Conservation (phyloP, 495 filamentous ascomycete genomes). For the Annulohypoxylon stygium region DNA sequence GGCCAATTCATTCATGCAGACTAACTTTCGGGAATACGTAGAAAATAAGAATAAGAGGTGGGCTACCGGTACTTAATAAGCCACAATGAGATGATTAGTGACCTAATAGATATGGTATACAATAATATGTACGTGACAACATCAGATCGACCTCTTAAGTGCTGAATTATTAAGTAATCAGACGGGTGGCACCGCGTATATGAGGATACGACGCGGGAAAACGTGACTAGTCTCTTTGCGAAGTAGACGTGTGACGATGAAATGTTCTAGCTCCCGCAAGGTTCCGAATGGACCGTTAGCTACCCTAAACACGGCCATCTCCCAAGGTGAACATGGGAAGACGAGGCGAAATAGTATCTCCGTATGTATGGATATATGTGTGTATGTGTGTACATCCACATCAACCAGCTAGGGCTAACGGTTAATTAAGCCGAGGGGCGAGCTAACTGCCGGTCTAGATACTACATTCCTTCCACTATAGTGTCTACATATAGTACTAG, state of each 20-base stretch:
- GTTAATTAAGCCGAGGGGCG: constrained; percentile 33
- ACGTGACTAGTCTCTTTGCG: constrained; percentile 12
- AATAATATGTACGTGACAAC: constrained; percentile 11
- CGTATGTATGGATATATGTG: background rate
- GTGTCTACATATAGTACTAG: background rate
- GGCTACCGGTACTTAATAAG: background rate
- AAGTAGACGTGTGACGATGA: constrained; percentile 22
- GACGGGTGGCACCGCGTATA: background rate
- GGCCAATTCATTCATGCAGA: constrained; percentile 11
- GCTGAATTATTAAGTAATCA: constrained; percentile 16
- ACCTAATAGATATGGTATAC: background rate
- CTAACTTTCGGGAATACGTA: background rate
- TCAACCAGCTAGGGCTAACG: constrained; percentile 17
- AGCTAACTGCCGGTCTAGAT: constrained; percentile 29
- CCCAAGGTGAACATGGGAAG: background rate
- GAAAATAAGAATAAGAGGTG: too few relatives aligned
- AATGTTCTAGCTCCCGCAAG: constrained; percentile 31
- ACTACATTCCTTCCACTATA: constrained; percentile 9
- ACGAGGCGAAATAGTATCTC: background rate
- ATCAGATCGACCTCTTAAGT: constrained; percentile 16
- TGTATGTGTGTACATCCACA: too few relatives aligned
- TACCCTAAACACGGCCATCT: constrained; percentile 22
- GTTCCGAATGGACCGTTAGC: constrained; percentile 17
- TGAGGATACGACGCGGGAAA: constrained; percentile 12
- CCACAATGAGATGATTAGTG: constrained; percentile 4